Evolutionary conservation across 164 flowering plant genomes (phyloP).

Genomic region (Amborella trichopoda): DNA sequence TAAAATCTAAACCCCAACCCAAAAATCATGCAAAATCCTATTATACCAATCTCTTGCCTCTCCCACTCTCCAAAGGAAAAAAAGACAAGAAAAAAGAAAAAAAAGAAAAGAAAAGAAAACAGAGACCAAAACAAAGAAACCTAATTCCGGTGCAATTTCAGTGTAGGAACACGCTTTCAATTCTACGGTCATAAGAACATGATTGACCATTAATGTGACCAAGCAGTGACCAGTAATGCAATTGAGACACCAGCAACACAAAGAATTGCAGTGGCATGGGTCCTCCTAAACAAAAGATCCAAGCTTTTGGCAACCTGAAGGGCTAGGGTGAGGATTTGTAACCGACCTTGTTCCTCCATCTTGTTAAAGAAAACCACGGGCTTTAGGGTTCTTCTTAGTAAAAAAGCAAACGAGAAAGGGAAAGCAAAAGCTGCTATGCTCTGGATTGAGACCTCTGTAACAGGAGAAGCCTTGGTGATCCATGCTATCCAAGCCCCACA

Average conservation of each 20-base stretch:
- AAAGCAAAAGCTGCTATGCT: constrained; percentile 60
- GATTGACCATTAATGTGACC: constrained; percentile 16
- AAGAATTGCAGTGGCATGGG: constrained; percentile 33
- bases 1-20: too few relatives aligned
- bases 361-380: constrained; percentile 70
- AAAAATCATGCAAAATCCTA: too few relatives aligned
- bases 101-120: too few relatives aligned
- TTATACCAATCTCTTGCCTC: too few relatives aligned
- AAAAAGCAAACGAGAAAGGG: constrained; percentile 66
- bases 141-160: too few relatives aligned
- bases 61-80: too few relatives aligned
- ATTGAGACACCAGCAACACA: constrained; percentile 37
- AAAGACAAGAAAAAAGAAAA: too few relatives aligned
- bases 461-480: constrained; percentile 24
- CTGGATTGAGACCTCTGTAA: constrained; percentile 38
- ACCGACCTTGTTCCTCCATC: constrained; percentile 85
- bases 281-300: constrained; percentile 45
- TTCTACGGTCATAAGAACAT: too few relatives aligned
- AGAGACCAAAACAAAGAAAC: too few relatives aligned
- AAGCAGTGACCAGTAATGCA: constrained; percentile 27
- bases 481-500: constrained; percentile 75
- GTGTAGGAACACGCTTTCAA: too few relatives aligned
- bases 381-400: constrained; percentile 51
- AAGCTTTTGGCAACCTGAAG: constrained; percentile 69
- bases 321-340: constrained; percentile 69